Evolutionary conservation across 495 filamentous ascomycete species (phyloP).

Genomic region (Aspergillus sclerotioniger): DNA sequence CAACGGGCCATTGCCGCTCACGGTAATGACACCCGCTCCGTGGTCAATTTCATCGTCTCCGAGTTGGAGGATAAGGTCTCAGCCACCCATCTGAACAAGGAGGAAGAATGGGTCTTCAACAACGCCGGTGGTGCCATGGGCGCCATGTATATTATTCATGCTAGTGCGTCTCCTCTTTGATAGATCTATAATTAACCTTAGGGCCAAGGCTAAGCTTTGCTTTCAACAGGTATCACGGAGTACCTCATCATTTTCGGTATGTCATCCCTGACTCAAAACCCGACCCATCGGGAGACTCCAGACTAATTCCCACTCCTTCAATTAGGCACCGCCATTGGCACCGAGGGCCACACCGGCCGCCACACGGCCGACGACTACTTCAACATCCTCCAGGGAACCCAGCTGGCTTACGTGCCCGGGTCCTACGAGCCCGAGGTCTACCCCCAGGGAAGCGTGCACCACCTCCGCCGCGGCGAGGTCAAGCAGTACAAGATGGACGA

Average conservation of each 20-base stretch:
- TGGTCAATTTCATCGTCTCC: slow-evolving; percentile 63
- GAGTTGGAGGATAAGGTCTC: slow-evolving; percentile 39
- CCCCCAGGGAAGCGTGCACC: slow-evolving; percentile 71
- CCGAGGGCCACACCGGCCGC: slow-evolving; percentile 81
- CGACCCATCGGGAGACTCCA: not conserved
- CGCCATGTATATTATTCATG: slow-evolving; percentile 85
- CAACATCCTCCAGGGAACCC: slow-evolving; percentile 75
- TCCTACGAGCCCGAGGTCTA: slow-evolving; percentile 70
- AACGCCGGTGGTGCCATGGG: slow-evolving; percentile 86
- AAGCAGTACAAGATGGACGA: slow-evolving; percentile 86
- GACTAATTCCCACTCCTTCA: not conserved
- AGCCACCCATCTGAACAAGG: slow-evolving; percentile 38
- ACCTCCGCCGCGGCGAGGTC: slow-evolving; percentile 68
- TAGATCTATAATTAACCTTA: slow-evolving; percentile 1
- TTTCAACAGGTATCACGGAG: slow-evolving; percentile 58
- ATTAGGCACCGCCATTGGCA: slow-evolving; percentile 74
- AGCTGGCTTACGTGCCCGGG: slow-evolving; percentile 70
- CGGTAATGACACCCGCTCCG: slow-evolving; percentile 66
- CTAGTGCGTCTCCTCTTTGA: slow-evolving; percentile 49
- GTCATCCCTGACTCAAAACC: slow-evolving; percentile 17
- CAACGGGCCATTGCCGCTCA: slow-evolving; percentile 61
- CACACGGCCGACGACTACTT: slow-evolving; percentile 93
- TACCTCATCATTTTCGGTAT: slow-evolving; percentile 77
- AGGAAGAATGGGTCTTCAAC: slow-evolving; percentile 54
- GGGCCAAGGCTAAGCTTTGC: not conserved